Evolutionary conservation across 345 rosid species (phyloP), one percentile per base, ranked within the genome.

Genomic region (Arabidopsis arenosa): DNA sequence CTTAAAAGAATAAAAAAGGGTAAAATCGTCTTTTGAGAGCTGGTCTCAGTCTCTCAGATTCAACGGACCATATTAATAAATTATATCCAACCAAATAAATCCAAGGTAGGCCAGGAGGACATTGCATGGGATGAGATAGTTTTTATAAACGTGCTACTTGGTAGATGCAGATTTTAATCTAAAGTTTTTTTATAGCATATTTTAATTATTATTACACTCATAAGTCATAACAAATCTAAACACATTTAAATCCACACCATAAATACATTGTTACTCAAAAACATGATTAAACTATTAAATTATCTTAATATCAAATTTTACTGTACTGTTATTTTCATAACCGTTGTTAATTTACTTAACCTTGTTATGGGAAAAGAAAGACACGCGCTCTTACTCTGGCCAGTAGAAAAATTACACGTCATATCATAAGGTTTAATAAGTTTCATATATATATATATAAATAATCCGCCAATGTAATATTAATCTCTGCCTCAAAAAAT

Each of bases 21-120:
- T 26, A 51, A 7, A 59, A 18, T 12, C 3, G 39, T 39, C 63
- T 18, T 51, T 14, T 11, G 0, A 18, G 0, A 3, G 5, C 7
- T 59, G 11, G 12, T 58, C 40, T 51, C 26, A 23, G 26, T 23
- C 26, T 23, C 26, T 23, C 12, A 74, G 52, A 74, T 66, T 61
- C 74, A 75, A 67, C 39, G 60, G 78, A 55, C n/a, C 51, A 49
- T 35, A 6, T 37, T 9, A 39, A 63, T 45, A 30, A 23, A 23
- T 23, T 57, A 58, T 32, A 33, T 37, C 73, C 61, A 75, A 59
- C 73, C 49, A 74, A 40, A 68, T 68, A 69, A 68, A 23, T 60
- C 63, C 63, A 75, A 66, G 15, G 66, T 48, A 8, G 68, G 79
- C 74, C 74, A 68, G 55, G 13, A 68, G 55, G 13, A 52, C 56